Evolutionary conservation across 2,329 filamentous ascomycete genomes (phyloP).

Genomic region (Colletotrichum cuscutae): DNA sequence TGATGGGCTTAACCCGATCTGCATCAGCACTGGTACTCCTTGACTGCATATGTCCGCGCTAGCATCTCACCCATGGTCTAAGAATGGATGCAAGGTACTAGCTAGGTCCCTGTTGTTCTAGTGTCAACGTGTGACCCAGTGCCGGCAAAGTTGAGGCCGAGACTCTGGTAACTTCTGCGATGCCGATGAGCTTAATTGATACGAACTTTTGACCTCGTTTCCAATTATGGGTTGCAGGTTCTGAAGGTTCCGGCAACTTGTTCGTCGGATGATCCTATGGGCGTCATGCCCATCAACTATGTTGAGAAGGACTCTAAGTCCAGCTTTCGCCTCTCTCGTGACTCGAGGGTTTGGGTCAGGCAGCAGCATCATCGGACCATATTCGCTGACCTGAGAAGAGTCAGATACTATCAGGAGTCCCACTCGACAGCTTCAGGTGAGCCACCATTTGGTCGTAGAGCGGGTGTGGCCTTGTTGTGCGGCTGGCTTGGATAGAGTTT

Average conservation of each 20-base stretch:
- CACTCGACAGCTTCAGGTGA: neutral
- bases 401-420: neutral
- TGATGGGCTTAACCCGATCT: slow-evolving; percentile 2
- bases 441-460: neutral
- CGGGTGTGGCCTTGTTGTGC: slow-evolving; percentile 20
- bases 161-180: slow-evolving; percentile 4
- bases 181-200: neutral
- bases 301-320: neutral
- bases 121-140: neutral
- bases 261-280: neutral
- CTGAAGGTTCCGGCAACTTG: neutral
- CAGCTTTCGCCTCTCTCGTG: neutral
- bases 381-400: neutral
- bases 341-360: neutral
- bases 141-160: neutral
- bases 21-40: neutral
- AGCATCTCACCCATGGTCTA: slow-evolving; percentile 14
- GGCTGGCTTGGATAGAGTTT: slow-evolving; percentile 14
- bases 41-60: neutral
- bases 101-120: slow-evolving; percentile 4
- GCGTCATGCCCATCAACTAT: neutral
- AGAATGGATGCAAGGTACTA: slow-evolving; percentile 12
- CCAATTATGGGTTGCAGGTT: neutral
- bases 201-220: slow-evolving; percentile 1
- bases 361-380: no score